These are phyloP conservation scores for Russula abietina DNA, from an alignment of 768 basidiomycete genomes.

Conservation along the genomic window DNA sequence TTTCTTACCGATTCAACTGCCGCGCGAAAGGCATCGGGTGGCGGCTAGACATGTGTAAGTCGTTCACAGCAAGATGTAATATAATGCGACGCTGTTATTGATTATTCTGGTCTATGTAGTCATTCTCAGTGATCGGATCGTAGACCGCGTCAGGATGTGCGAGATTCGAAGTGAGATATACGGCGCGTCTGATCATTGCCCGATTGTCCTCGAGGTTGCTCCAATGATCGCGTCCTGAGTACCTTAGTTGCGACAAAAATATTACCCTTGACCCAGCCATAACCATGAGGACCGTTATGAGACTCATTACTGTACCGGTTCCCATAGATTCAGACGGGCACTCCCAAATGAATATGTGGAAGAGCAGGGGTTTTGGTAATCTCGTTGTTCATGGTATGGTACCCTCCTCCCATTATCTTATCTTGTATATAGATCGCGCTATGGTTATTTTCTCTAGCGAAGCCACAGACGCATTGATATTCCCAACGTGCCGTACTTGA, in stretches of 20 bases:
- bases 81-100: constrained; percentile 2
- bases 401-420: background rate
- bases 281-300: background rate
- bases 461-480: background rate
- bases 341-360: too few species aligned
- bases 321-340: too few species aligned
- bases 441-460: background rate
- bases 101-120: constrained; percentile 39
- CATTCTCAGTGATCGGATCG: constrained; percentile 66
- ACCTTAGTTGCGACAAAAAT: background rate
- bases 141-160: constrained; percentile 64
- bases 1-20: constrained; percentile 77
- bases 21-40: constrained; percentile 77
- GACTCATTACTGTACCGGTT: too few species aligned
- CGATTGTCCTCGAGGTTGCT: constrained; percentile 67
- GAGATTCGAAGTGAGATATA: constrained; percentile 83
- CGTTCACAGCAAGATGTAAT: background rate
- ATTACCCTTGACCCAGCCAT: background rate
- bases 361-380: background rate
- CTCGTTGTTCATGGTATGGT: background rate
- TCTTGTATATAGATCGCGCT: background rate
- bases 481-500: too few species aligned
- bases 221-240: background rate
- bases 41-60: constrained; percentile 79
- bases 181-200: constrained; percentile 83